Base-by-base conservation (phyloP, 768 basidiomycete species). In the Boletus patriciae region DNA sequence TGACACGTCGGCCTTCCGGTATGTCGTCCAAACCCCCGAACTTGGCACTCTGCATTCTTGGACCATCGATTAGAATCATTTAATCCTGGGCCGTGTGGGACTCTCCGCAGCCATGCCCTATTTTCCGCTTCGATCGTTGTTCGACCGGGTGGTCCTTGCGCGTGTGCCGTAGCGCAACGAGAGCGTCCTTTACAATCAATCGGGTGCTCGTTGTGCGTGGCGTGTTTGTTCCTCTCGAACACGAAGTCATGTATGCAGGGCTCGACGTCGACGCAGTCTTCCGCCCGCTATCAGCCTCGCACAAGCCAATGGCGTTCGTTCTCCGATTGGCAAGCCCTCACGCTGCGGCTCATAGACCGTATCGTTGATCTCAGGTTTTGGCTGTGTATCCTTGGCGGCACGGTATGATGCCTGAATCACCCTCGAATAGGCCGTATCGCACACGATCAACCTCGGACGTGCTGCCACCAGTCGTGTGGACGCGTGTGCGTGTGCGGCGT, bases 341-440 rank as follows among this genome's bases (percentile, higher is more conserved):
- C 25, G 25, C 25, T n/a, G n/a, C n/a, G n/a, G n/a, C n/a, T 31
- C 52, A 47, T 38, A 18, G 44, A 25, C 29, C 41, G 27, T 27
- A 11, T 50, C 51, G 29, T 57, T 36, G 59, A 62, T 58, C 53
- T 45, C 46, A 43, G n/a, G 19, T 38, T 18, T 49, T 21, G 61
- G 67, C 66, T 58, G 59, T 59, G 68, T 56, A 21, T 3, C 9
- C 50, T 46, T 52, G 46, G 51, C 40, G 46, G 55, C 44, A 38
- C 27, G 43, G 46, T 50, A 44, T 55, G 56, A 52, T 55, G 47
- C 23, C n/a, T 47, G 42, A 52, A 59, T 56, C 52, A 50, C 46
- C 27, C 37, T 54, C 13, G 31, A 52, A 31, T 31, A 10, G 33
- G 19, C 38, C 40, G 53, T 43, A 43, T 37, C 23, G 47, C 48